Conservation (phyloP, 352 stramenopile genomes). For the Aphanomyces euteiches region DNA sequence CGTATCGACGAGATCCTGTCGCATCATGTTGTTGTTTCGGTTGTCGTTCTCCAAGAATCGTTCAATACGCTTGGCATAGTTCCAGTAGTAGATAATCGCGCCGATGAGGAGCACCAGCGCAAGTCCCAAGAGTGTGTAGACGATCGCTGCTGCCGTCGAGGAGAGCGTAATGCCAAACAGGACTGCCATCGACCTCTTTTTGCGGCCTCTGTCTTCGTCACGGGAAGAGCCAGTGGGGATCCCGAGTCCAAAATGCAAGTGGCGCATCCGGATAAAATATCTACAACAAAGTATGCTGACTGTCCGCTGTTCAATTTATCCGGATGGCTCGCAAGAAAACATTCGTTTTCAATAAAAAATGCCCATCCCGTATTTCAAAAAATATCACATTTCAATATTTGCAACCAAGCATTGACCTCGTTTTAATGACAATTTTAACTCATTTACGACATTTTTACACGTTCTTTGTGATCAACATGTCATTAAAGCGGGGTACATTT, state of each 20-base stretch:
- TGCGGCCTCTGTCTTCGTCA: neutral
- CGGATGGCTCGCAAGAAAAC: neutral
- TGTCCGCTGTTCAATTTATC: neutral
- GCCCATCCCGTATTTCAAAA: too few species aligned
- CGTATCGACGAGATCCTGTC: conserved; percentile 76
- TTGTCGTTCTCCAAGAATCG: conserved; percentile 79
- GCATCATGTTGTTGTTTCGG: conserved; percentile 87
- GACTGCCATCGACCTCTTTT: conserved; percentile 48
- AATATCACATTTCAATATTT: too few species aligned
- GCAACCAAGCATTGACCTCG: too few species aligned
- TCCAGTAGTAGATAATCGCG: conserved; percentile 86
- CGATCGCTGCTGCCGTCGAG: conserved; percentile 56
- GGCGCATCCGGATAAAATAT: neutral
- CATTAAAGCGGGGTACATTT: too few species aligned
- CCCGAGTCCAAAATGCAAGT: too few species aligned
- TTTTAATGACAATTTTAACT: too few species aligned
- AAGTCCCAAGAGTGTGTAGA: conserved; percentile 74
- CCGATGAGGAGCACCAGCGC: conserved; percentile 63
- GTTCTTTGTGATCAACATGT: too few species aligned
- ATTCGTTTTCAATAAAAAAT: too few species aligned
- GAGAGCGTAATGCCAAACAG: conserved; percentile 78
- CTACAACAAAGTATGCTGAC: neutral
- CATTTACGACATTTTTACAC: too few species aligned
- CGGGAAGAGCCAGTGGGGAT: conserved; percentile 7
- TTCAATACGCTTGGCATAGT: conserved; percentile 82